These are phyloP conservation scores for Tripterygium wilfordii DNA, from an alignment of 177 flowering plant genomes.

Conservation along the genomic window DNA sequence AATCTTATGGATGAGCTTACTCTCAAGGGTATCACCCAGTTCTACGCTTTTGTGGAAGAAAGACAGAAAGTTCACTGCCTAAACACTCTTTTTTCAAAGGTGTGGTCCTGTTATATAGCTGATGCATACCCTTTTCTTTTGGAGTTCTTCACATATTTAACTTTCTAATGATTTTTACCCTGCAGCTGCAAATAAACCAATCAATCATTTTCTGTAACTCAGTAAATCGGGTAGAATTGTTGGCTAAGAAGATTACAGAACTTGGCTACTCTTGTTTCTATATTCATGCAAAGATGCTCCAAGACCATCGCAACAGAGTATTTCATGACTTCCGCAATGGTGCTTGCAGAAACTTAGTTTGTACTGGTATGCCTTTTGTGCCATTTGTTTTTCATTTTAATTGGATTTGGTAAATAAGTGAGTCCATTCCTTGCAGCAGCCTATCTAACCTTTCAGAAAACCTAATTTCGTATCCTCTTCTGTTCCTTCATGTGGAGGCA, in stretches of 20 bases:
- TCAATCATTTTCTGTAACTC: slow-evolving; percentile 96
- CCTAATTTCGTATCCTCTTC: too few relatives aligned
- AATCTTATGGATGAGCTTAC: slow-evolving; percentile 98
- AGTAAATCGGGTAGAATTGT: slow-evolving; percentile 91
- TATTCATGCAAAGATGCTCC: slow-evolving; percentile 96
- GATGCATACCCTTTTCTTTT: background rate
- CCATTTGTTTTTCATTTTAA: background rate
- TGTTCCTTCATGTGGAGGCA: too few relatives aligned
- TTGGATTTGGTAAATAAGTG: too few relatives aligned
- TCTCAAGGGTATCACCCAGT: slow-evolving; percentile 96
- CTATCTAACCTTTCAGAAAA: too few relatives aligned
- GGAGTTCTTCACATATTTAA: background rate
- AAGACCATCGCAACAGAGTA: slow-evolving; percentile 93
- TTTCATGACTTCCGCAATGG: slow-evolving; percentile 99
- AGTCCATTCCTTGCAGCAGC: too few relatives aligned
- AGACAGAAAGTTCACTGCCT: slow-evolving; percentile 95
- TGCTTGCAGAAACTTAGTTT: slow-evolving; percentile 96
- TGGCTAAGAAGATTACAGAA: slow-evolving; percentile 96
- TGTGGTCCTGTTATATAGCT: slow-evolving; percentile 15
- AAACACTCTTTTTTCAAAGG: slow-evolving; percentile 96
- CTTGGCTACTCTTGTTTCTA: slow-evolving; percentile 96
- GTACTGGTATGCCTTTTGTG: slow-evolving; percentile 69
- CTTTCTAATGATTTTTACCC: slow-evolving; percentile 1
- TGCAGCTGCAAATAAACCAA: slow-evolving; percentile 96
- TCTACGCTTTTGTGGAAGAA: slow-evolving; percentile 94